Evolutionary conservation across 768 basidiomycete genomes (phyloP).

Genomic region (Auricularia cornea): DNA sequence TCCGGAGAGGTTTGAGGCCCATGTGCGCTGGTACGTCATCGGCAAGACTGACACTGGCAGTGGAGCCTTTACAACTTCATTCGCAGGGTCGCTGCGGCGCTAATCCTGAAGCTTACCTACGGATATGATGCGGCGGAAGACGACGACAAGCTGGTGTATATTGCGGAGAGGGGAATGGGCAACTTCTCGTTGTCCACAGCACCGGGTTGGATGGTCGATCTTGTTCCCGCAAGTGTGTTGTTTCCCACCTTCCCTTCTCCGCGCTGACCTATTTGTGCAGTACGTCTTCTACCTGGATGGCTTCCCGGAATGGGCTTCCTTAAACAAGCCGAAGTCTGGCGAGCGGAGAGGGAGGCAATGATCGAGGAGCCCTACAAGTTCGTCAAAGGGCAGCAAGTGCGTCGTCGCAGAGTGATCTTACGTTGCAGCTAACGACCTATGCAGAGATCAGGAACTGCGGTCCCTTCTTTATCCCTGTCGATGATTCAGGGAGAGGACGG

Average conservation of each 20-base stretch:
- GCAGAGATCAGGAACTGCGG: too few relatives aligned
- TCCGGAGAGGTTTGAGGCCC: not conserved
- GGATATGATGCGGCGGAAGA: slow-evolving; percentile 14
- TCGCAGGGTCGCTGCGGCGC: not conserved
- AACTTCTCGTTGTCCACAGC: not conserved
- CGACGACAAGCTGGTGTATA: slow-evolving; percentile 8
- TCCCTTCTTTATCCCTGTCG: too few relatives aligned
- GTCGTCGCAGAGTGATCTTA: too few relatives aligned
- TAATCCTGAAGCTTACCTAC: slow-evolving; percentile 9
- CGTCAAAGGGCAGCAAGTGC: too few relatives aligned
- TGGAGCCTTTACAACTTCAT: not conserved
- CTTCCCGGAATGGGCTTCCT: slow-evolving; percentile 18
- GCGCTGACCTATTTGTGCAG: too few relatives aligned
- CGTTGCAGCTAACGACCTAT: too few relatives aligned
- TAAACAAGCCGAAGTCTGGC: slow-evolving; percentile 1
- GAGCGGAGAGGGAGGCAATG: too few relatives aligned
- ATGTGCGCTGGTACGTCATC: not conserved
- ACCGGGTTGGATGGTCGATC: slow-evolving; percentile 4
- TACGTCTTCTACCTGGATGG: slow-evolving; percentile 17
- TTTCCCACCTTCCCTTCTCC: not conserved
- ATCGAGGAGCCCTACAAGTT: too few relatives aligned
- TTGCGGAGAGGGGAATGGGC: slow-evolving; percentile 2
- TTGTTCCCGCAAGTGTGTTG: not conserved
- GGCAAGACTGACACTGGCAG: not conserved
- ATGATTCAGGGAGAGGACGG: not conserved